A percentile compares a stretch with the other conserved stretches of the same genome.
Evolutionary conservation across 345 rosid genomes (phyloP).

Genomic region (Gossypium bickii): DNA sequence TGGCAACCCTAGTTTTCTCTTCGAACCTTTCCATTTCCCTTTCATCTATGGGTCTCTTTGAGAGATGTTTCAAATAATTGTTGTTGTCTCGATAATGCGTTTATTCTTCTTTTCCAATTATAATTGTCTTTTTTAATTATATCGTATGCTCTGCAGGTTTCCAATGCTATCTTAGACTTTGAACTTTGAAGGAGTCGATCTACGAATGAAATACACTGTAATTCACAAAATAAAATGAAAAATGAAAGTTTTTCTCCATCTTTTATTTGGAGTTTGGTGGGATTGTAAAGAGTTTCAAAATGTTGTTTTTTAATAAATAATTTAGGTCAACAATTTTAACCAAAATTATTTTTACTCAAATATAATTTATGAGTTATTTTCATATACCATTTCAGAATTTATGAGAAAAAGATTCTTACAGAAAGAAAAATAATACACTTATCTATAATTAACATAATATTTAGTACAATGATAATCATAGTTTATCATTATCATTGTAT

Average conservation of each 20-base stretch:
- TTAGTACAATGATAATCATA: too few relatives aligned
- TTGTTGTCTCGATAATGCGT: neutral
- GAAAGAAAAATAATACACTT: too few relatives aligned
- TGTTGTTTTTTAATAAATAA: too few relatives aligned
- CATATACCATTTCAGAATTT: too few relatives aligned
- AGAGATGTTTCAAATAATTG: neutral
- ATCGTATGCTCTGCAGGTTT: neutral
- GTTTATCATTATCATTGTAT: too few relatives aligned
- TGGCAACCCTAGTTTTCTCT: slow-evolving; percentile 48
- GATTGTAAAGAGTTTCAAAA: neutral
- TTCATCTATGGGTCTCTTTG: slow-evolving; percentile 40
- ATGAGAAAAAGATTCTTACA: too few relatives aligned
- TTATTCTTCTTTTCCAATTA: neutral
- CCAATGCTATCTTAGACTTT: neutral
- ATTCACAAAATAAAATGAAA: neutral
- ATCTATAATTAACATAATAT: too few relatives aligned
- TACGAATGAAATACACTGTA: neutral
- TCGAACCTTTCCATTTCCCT: slow-evolving; percentile 52
- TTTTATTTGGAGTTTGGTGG: neutral
- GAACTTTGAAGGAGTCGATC: neutral
- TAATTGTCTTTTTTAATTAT: neutral
- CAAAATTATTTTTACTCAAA: neutral
- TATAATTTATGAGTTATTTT: too few relatives aligned
- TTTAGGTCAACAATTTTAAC: neutral
- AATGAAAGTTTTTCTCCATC: neutral